Evolutionary conservation across 2,329 filamentous ascomycete species (phyloP).

Genomic region (Aspergillus caelatus): DNA sequence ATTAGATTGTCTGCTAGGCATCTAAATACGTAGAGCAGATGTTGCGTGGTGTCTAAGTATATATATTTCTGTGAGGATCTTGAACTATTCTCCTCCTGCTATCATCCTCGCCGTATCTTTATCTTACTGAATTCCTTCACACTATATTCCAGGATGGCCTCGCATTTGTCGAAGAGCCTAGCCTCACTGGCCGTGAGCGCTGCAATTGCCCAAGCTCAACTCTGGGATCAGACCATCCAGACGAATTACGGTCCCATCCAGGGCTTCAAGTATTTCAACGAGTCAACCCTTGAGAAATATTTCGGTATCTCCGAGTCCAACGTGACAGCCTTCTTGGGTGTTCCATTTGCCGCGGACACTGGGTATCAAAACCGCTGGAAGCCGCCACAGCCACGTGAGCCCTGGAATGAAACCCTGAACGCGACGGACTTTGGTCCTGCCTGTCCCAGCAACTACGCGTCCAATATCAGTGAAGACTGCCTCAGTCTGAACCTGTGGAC

Average conservation of each 20-base stretch:
- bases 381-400: constrained; percentile 24
- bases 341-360: constrained; percentile 33
- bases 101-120: background rate
- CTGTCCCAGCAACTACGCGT: constrained; percentile 21
- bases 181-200: background rate
- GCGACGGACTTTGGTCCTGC: constrained; percentile 26
- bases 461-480: constrained; percentile 35
- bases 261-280: constrained; percentile 26
- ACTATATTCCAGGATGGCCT: background rate
- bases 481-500: constrained; percentile 38
- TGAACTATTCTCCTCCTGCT: background rate
- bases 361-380: constrained; percentile 32
- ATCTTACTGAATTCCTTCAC: background rate
- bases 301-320: constrained; percentile 21
- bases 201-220: constrained; percentile 18
- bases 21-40: background rate
- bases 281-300: constrained; percentile 22
- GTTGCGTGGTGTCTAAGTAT: background rate
- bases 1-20: background rate
- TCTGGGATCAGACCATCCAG: constrained; percentile 22
- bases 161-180: background rate
- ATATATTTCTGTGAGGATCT: background rate
- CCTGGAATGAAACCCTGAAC: constrained; percentile 25
- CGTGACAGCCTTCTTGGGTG: constrained; percentile 27
- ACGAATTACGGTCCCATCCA: constrained; percentile 23